These are phyloP conservation scores for Cardiospermum halicacabum DNA, from an alignment of 345 rosid species.

Conservation along the genomic window DNA sequence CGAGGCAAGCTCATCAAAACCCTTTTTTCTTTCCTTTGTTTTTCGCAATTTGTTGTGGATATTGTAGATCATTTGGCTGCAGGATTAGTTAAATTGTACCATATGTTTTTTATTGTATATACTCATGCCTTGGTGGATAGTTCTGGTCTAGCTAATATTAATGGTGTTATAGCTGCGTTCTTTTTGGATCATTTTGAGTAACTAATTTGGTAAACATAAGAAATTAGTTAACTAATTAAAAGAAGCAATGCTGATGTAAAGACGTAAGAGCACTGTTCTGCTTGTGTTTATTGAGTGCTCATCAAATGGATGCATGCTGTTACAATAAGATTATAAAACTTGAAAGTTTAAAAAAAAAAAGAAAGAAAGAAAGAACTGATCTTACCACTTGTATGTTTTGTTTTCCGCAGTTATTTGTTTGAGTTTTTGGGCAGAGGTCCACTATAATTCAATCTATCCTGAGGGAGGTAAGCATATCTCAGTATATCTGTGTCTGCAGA, in stretches of 20 bases:
- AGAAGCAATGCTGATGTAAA: background rate
- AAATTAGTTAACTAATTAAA: too few species aligned
- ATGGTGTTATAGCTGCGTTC: background rate
- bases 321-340: too few species aligned
- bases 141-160: too few species aligned
- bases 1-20: slow-evolving; percentile 48
- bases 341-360: too few species aligned
- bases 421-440: slow-evolving; percentile 99
- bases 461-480: slow-evolving; percentile 57
- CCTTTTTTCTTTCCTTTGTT: slow-evolving; percentile 2
- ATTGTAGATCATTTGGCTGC: background rate
- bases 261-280: background rate
- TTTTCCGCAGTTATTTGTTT: slow-evolving; percentile 79
- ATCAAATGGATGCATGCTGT: background rate
- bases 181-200: background rate
- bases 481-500: too few species aligned
- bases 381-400: background rate
- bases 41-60: background rate
- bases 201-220: too few species aligned
- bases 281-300: background rate
- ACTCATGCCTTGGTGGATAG: background rate
- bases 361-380: too few species aligned
- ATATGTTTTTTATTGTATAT: background rate
- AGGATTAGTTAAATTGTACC: background rate
- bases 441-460: slow-evolving; percentile 90